A percentile compares a stretch with the other conserved stretches of the same genome.
phyloP scores from a whole-genome alignment of 2,329 filamentous ascomycete species.

The Pseudopithomyces chartarum region DNA sequence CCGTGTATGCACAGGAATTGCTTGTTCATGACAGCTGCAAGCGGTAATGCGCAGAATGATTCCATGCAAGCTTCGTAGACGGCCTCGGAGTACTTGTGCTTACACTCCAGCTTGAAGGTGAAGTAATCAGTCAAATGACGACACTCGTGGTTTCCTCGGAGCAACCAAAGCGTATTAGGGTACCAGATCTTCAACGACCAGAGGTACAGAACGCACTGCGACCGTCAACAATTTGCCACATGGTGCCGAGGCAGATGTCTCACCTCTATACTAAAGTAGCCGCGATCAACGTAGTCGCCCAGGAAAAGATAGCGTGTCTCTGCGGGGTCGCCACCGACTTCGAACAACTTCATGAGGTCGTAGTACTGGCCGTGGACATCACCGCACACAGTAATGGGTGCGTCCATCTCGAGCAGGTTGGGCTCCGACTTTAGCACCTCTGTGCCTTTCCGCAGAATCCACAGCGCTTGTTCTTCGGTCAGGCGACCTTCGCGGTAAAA shows the following conservation, averaged over 20 bases:
- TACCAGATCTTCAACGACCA: slow-evolving; percentile 99
- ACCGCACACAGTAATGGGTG: slow-evolving; percentile 96
- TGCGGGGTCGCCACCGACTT: slow-evolving; percentile 94
- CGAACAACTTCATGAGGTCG: slow-evolving; percentile 99
- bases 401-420: slow-evolving; percentile 98
- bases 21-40: slow-evolving; percentile 99
- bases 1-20: slow-evolving; percentile 99
- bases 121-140: slow-evolving; percentile 99
- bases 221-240: slow-evolving; percentile 37
- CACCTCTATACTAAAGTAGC: slow-evolving; percentile 97
- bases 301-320: slow-evolving; percentile 97
- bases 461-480: slow-evolving; percentile 96
- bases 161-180: slow-evolving; percentile 93
- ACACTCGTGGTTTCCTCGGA: slow-evolving; percentile 98
- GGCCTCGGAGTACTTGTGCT: slow-evolving; percentile 97
- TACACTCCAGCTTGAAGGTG: slow-evolving; percentile 99
- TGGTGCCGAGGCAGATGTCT: slow-evolving; percentile 17
- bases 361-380: slow-evolving; percentile 99
- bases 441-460: slow-evolving; percentile 87
- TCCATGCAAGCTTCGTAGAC: slow-evolving; percentile 99
- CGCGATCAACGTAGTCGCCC: slow-evolving; percentile 96
- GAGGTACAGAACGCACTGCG: slow-evolving; percentile 87
- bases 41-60: slow-evolving; percentile 89
- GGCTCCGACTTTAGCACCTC: slow-evolving; percentile 88
- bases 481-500: slow-evolving; percentile 97